phyloP scores from a whole-genome alignment of 306 rosid genomes.

The Echinosophora koreensis region DNA sequence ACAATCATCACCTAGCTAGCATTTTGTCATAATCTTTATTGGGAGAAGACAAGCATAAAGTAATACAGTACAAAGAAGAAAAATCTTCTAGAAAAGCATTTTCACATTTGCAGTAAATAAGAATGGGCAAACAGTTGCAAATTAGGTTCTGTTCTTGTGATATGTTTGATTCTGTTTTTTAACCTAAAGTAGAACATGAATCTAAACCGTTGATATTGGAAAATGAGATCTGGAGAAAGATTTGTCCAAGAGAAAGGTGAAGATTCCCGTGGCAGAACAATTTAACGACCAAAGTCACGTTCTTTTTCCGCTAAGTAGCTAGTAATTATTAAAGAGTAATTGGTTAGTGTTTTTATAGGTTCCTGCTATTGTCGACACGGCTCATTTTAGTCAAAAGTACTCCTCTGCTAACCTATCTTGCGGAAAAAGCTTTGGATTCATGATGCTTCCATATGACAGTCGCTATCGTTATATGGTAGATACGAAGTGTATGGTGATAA shows the following conservation, averaged over 20 bases:
- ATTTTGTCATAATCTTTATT: not conserved
- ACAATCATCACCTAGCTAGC: not conserved
- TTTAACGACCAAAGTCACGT: constrained; percentile 27
- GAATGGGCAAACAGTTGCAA: not conserved
- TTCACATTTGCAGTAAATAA: not conserved
- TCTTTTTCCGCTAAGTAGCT: constrained; percentile 9
- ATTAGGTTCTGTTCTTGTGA: not conserved
- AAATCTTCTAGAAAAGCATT: not conserved
- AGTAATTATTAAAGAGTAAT: not conserved
- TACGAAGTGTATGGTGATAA: not conserved
- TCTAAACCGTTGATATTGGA: not conserved
- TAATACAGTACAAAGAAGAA: not conserved
- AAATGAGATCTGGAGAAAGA: constrained; percentile 28
- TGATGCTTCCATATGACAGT: constrained; percentile 1
- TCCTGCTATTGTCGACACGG: not conserved
- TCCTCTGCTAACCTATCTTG: not conserved
- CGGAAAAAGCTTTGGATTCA: not conserved
- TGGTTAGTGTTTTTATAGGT: constrained; percentile 22
- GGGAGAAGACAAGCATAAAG: not conserved
- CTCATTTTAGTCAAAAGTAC: not conserved
- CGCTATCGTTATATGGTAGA: not conserved
- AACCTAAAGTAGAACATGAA: constrained; percentile 7
- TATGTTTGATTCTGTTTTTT: too few relatives aligned
- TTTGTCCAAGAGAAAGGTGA: constrained; percentile 27
- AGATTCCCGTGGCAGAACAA: constrained; percentile 18